Evolutionary conservation across 768 basidiomycete genomes (phyloP), one percentile per base, ranked within the genome.

Genomic region (Termitomyces sp.): DNA sequence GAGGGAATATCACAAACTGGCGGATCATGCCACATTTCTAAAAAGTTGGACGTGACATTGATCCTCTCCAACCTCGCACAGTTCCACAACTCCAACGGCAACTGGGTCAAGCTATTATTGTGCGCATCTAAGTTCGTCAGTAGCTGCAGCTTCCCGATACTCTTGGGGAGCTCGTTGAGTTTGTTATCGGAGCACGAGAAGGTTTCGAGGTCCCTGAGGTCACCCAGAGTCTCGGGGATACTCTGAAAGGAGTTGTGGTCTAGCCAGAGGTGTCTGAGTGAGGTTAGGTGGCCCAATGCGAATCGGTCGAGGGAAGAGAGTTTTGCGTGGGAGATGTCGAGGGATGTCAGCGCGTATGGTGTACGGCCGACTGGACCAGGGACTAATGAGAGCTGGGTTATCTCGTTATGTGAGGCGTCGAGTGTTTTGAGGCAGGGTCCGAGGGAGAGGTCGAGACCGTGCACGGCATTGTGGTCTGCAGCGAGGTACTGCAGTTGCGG

Each of bases 181-280:
- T 87, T 81, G 72, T 98, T 98, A 70, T 98, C 92, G n/a, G 92
- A 90, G 67, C 92, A 92, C 11, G 89, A 90, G 7, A 99, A 80
- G 0, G 74, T 76, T 63, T 86, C 78, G 35, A 99, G 83, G 58
- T 81, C 80, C 26, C 70, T 73, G 43, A 98, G 83, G 22, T 86
- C 81, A 47, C 89, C 91, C 9, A 98, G 72, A 28, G 84, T 82
- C n/a, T 94, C 86, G 0, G 96, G 94, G 22, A 98, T 82, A 9
- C 82, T 75, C 5, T 86, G 87, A 66, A 98, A 87, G 36, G 87
- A 80, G 71, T 98, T 98, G 74, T 92, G 85, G 68, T 95, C 87
- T 54, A 99, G 77, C 57, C 83, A 83, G 43, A 98, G 79, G 2
- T 75, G 73, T 44, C 81, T 79, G 41, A 99, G 84, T 16, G 85